These are phyloP conservation scores for Epichloe aotearoae DNA, from an alignment of 2,329 filamentous ascomycete species.

Conservation along the genomic window DNA sequence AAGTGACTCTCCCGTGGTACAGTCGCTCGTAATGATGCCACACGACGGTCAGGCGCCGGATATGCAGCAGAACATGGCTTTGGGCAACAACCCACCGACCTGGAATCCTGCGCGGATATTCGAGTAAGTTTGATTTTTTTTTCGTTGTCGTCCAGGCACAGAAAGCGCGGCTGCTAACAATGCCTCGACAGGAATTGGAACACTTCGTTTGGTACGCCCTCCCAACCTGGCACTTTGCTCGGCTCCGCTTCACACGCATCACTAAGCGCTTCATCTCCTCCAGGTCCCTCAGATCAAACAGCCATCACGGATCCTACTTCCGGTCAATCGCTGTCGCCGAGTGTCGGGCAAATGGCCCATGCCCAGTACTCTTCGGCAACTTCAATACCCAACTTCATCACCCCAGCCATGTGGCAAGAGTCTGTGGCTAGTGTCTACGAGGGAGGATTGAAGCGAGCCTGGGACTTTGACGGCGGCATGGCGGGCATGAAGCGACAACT, in stretches of 20 bases:
- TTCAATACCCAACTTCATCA: constrained; percentile 47
- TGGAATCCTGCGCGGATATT: constrained; percentile 87
- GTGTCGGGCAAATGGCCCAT: constrained; percentile 32
- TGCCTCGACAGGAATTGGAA: constrained; percentile 66
- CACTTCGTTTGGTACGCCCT: constrained; percentile 71
- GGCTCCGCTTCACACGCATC: constrained; percentile 28
- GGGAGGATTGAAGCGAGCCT: constrained; percentile 47
- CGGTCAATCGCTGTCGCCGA: constrained; percentile 29
- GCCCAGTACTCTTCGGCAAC: constrained; percentile 39
- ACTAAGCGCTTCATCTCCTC: constrained; percentile 25
- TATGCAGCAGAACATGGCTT: constrained; percentile 40
- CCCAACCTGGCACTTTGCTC: constrained; percentile 16
- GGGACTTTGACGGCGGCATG: constrained; percentile 37
- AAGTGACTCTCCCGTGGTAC: constrained; percentile 60
- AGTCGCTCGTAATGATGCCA: constrained; percentile 60
- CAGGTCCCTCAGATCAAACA: constrained; percentile 40
- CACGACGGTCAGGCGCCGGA: constrained; percentile 42
- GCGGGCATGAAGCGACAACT: constrained; percentile 20
- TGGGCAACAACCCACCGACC: constrained; percentile 50
- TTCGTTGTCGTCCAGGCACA: no score
- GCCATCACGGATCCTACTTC: constrained; percentile 39
- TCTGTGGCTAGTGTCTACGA: constrained; percentile 58
- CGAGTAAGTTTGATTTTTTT: constrained; percentile 50
- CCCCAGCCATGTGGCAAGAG: constrained; percentile 61
- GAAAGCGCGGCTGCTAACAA: neutral